phyloP scores from a whole-genome alignment of 176 grass and related monocot species.

The Lolium rigidum region DNA sequence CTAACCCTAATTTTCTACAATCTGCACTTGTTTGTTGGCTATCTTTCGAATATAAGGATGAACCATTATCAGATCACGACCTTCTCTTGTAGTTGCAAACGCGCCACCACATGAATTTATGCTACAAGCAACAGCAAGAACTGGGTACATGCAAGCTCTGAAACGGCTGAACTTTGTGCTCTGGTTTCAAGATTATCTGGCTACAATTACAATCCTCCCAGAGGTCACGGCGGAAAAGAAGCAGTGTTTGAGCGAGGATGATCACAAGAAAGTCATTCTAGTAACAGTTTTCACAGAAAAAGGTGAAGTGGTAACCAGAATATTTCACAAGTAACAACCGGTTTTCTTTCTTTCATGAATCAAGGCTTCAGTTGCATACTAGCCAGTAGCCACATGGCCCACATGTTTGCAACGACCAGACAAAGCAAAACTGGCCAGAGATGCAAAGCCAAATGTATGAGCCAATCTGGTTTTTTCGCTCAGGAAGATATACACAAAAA shows the following conservation, averaged over 20 bases:
- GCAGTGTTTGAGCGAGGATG: background rate
- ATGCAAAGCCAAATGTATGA: background rate
- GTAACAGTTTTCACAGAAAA: conserved; percentile 2
- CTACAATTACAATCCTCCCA: too few relatives aligned
- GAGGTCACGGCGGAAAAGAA: background rate
- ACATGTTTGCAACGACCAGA: conserved; percentile 37
- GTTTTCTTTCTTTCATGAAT: conserved; percentile 3
- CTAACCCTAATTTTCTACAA: too few relatives aligned
- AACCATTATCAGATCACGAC: too few relatives aligned
- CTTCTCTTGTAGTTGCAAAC: too few relatives aligned
- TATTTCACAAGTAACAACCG: background rate
- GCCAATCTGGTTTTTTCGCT: background rate
- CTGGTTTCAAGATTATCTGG: too few relatives aligned
- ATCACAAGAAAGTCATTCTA: conserved; percentile 18
- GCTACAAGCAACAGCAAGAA: too few relatives aligned
- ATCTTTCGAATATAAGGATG: too few relatives aligned
- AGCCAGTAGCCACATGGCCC: conserved; percentile 17
- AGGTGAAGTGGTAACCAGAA: background rate
- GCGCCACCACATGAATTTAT: too few relatives aligned
- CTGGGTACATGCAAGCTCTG: too few relatives aligned
- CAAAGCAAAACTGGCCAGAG: conserved; percentile 11
- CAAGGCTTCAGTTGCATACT: conserved; percentile 39
- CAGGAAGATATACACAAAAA: background rate
- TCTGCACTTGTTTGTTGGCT: too few relatives aligned
- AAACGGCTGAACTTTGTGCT: too few relatives aligned